A percentile compares a stretch with the other conserved stretches of the same genome.
Evolutionary conservation across 169 alveolate species (phyloP).

Genomic region (Cyclospora cayetanensis): DNA sequence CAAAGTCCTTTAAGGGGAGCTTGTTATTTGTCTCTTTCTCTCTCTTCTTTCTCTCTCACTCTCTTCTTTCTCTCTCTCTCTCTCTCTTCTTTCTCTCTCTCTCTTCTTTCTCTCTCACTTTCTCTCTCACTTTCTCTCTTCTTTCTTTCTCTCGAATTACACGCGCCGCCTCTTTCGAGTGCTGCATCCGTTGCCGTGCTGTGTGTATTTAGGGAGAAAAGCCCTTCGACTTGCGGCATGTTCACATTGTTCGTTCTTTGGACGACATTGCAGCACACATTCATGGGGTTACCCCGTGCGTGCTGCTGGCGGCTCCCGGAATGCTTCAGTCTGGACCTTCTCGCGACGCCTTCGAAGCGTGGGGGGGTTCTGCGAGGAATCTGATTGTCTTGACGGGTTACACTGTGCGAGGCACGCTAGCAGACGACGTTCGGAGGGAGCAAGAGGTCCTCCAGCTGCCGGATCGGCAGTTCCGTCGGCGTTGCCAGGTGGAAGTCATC

Average conservation of each 20-base stretch:
- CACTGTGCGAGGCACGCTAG: slow-evolving; percentile 97
- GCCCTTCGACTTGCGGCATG: slow-evolving; percentile 87
- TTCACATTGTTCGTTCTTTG: slow-evolving; percentile 10
- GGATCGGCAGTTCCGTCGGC: slow-evolving; percentile 69
- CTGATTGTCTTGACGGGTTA: slow-evolving; percentile 98
- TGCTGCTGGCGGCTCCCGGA: slow-evolving; percentile 99
- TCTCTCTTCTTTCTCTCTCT: too few relatives aligned
- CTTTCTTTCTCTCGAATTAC: too few relatives aligned
- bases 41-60: too few relatives aligned
- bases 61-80: too few relatives aligned
- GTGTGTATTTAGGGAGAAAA: slow-evolving; percentile 73
- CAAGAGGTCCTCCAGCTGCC: slow-evolving; percentile 90
- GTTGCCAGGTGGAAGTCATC: slow-evolving; percentile 84
- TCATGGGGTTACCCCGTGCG: slow-evolving; percentile 88
- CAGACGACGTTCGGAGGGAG: slow-evolving; percentile 93
- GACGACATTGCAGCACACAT: slow-evolving; percentile 66
- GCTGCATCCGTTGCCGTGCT: too few relatives aligned
- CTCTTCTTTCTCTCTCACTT: too few relatives aligned
- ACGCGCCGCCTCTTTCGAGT: too few relatives aligned
- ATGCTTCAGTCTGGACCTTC: slow-evolving; percentile 98
- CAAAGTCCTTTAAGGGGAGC: too few relatives aligned
- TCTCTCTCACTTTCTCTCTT: too few relatives aligned
- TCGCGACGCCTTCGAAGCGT: slow-evolving; percentile 93
- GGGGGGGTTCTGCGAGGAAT: slow-evolving; percentile 95
- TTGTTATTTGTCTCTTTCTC: too few relatives aligned